Percentiles rank a stretch among this genome's conserved stretches.
phyloP scores from a whole-genome alignment of 768 basidiomycete genomes.

The Leccinum arenicola region DNA sequence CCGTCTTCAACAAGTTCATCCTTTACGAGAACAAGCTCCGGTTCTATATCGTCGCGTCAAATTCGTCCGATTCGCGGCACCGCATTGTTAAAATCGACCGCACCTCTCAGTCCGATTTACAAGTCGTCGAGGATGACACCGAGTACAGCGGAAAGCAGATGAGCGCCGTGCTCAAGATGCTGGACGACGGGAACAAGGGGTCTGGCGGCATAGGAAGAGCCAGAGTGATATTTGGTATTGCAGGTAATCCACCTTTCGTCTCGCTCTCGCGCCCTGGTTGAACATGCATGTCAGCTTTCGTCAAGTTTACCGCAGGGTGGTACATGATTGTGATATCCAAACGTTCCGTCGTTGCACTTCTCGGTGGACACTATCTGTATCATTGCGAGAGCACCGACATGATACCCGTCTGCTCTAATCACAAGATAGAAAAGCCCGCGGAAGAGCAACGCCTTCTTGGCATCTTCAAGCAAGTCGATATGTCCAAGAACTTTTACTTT shows the following conservation, averaged over 20 bases:
- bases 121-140: slow-evolving; percentile 82
- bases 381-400: slow-evolving; percentile 93
- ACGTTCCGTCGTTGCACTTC: slow-evolving; percentile 85
- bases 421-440: slow-evolving; percentile 81
- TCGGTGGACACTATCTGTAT: slow-evolving; percentile 95
- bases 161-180: slow-evolving; percentile 88
- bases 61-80: slow-evolving; percentile 83
- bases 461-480: slow-evolving; percentile 94
- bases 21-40: slow-evolving; percentile 90
- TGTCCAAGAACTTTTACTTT: slow-evolving; percentile 99
- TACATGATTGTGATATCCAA: slow-evolving; percentile 91
- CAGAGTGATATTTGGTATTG: slow-evolving; percentile 78
- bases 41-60: slow-evolving; percentile 91
- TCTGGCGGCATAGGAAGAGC: slow-evolving; percentile 84
- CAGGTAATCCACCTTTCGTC: slow-evolving; percentile 45
- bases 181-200: slow-evolving; percentile 90
- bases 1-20: slow-evolving; percentile 73
- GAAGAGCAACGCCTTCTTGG: slow-evolving; percentile 89
- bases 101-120: slow-evolving; percentile 70
- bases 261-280: too few species aligned
- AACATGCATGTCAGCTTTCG: slow-evolving; percentile 57
- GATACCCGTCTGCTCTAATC: slow-evolving; percentile 70
- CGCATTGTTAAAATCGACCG: slow-evolving; percentile 93
- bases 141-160: slow-evolving; percentile 89
- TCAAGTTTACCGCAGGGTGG: slow-evolving; percentile 93